Conservation (phyloP, 2,329 filamentous ascomycete species). For the Raffaelea deltoideospora region DNA sequence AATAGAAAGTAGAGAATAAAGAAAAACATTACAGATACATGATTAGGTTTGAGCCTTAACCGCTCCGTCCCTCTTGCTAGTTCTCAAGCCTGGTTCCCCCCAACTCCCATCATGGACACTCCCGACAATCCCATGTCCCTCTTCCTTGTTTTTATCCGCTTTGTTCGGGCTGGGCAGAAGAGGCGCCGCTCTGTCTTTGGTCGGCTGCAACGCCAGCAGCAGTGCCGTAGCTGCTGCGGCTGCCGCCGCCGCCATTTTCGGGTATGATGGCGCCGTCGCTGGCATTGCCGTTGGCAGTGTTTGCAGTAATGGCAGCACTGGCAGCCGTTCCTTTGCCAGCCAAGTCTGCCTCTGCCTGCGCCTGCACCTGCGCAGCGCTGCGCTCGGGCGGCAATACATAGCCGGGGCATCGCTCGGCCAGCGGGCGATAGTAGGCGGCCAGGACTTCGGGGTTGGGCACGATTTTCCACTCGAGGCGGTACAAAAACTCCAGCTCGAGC, state of each 20-base stretch:
- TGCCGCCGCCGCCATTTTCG: constrained; percentile 1
- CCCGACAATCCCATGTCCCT: no score
- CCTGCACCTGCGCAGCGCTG: constrained; percentile 1
- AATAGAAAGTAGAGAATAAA: not conserved
- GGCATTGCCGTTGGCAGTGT: not conserved
- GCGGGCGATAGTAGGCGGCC: constrained; percentile 79
- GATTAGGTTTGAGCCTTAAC: no score
- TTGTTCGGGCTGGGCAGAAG: not conserved
- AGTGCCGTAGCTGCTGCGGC: constrained; percentile 9
- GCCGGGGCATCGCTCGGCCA: constrained; percentile 53
- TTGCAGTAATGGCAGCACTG: constrained; percentile 9
- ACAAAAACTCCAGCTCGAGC: constrained; percentile 84
- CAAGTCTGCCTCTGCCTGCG: constrained; percentile 16
- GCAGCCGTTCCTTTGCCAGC: constrained; percentile 19
- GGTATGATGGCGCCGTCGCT: not conserved
- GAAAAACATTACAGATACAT: not conserved
- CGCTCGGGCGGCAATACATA: constrained; percentile 33
- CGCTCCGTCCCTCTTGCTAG: no score
- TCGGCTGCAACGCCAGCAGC: constrained; percentile 1
- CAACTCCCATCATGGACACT: not conserved
- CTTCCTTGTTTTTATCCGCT: not conserved
- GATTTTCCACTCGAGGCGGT: constrained; percentile 89
- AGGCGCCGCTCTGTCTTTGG: not conserved
- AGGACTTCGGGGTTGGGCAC: constrained; percentile 89
- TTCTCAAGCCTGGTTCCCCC: no score